A percentile compares a stretch with the other conserved stretches of the same genome.
Conservation (phyloP, 371 early-diverging fungal species). For the Mortierella sp. region DNA sequence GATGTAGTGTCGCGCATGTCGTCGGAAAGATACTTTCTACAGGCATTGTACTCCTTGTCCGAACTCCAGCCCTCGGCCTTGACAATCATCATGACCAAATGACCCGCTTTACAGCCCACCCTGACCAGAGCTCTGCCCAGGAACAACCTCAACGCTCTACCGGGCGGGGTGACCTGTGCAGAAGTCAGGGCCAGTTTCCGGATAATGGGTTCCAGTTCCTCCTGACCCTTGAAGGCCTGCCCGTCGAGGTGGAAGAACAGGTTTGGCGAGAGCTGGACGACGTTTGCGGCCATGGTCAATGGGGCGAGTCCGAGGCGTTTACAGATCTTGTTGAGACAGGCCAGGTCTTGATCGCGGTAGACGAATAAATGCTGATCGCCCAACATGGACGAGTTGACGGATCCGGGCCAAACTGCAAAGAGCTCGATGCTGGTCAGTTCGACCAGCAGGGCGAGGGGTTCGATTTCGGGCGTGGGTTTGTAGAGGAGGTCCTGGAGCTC, state of each 20-base stretch:
- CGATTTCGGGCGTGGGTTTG: conserved; percentile 36
- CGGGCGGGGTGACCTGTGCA: conserved; percentile 43
- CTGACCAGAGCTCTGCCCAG: conserved; percentile 39
- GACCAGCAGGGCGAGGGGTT: conserved; percentile 36
- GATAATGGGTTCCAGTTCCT: conserved; percentile 49
- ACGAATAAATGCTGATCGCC: conserved; percentile 56
- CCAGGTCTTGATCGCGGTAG: conserved; percentile 45
- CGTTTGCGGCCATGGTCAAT: conserved; percentile 45
- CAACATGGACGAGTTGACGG: conserved; percentile 51
- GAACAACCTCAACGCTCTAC: conserved; percentile 42
- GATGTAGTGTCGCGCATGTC: conserved; percentile 24
- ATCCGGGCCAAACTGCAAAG: conserved; percentile 52
- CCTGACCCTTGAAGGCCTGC: conserved; percentile 48
- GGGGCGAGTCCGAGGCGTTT: conserved; percentile 38
- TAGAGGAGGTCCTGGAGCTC: conserved; percentile 48
- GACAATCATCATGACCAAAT: conserved; percentile 51
- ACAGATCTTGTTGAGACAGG: conserved; percentile 49
- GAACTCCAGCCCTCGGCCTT: conserved; percentile 57
- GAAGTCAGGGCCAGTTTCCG: conserved; percentile 40
- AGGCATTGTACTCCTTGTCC: conserved; percentile 52
- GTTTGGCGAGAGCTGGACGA: conserved; percentile 41
- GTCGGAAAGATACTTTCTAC: conserved; percentile 36
- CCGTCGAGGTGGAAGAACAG: conserved; percentile 47
- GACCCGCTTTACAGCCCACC: conserved; percentile 43
- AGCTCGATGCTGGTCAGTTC: conserved; percentile 52